Conservation (phyloP, 2,329 filamentous ascomycete species). For the Apiospora kogelbergensis region DNA sequence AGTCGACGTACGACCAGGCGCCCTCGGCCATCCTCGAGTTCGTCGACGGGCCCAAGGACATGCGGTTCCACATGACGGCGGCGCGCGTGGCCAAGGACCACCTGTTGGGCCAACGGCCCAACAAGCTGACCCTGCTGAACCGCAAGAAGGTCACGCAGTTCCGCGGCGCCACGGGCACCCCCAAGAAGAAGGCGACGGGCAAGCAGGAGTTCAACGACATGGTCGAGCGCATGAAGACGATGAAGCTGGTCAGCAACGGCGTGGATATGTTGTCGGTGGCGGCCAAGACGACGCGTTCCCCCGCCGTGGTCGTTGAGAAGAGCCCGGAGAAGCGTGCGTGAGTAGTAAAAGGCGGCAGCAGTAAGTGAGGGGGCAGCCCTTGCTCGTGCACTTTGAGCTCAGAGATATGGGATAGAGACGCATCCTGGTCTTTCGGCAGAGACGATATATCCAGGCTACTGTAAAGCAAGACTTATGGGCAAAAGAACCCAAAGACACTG, state of each 20-base stretch:
- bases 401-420: not conserved
- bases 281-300: not conserved
- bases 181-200: conserved; percentile 47
- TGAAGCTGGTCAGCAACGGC: conserved; percentile 30
- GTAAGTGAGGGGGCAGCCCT: not conserved
- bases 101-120: conserved; percentile 56
- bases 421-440: not conserved
- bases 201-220: conserved; percentile 66
- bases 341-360: not conserved
- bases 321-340: not conserved
- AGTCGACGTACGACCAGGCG: conserved; percentile 81
- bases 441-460: conserved; percentile 8
- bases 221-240: conserved; percentile 44
- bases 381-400: not conserved
- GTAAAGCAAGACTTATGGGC: not conserved
- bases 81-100: conserved; percentile 71
- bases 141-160: conserved; percentile 80
- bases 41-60: conserved; percentile 90
- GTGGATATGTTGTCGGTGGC: conserved; percentile 8
- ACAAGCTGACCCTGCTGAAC: conserved; percentile 74
- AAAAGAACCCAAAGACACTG: not conserved
- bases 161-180: conserved; percentile 38
- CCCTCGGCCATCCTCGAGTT: conserved; percentile 89
- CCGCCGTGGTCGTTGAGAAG: not conserved
- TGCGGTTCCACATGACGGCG: conserved; percentile 92